Percentiles rank a stretch among this genome's conserved stretches.
Conservation (phyloP, 139 green algal species). For the Desmodesmus armatus region DNA sequence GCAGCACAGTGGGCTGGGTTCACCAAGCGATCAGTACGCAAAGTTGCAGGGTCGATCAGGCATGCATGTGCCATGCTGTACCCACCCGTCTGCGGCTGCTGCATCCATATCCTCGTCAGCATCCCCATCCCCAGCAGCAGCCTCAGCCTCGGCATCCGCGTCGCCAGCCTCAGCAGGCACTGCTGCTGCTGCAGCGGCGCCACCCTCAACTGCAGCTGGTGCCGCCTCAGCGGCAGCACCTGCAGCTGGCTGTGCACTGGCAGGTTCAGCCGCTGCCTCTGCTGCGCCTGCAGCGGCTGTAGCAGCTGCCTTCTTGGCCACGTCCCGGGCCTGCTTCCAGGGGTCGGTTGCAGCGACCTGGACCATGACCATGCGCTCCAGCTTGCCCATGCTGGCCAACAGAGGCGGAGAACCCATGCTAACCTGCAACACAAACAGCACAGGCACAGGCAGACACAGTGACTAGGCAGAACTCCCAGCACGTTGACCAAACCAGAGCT, state of each 20-base stretch:
- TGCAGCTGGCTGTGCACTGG: not conserved
- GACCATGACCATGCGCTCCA: constrained; percentile 76
- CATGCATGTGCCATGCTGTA: not conserved
- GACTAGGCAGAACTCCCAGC: not conserved
- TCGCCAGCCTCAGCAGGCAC: not conserved
- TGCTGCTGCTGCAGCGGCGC: not conserved
- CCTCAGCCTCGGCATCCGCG: not conserved
- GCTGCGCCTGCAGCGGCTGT: not conserved
- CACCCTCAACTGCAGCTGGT: not conserved
- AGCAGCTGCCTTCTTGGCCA: constrained; percentile 33
- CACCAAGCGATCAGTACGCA: not conserved
- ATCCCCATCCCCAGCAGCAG: not conserved
- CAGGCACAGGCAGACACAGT: not conserved
- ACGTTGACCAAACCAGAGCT: not conserved
- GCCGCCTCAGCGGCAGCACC: not conserved
- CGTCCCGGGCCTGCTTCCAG: constrained; percentile 57
- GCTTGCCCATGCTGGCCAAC: constrained; percentile 68
- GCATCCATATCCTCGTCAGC: constrained; percentile 35
- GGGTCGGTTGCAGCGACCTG: constrained; percentile 74
- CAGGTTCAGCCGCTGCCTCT: not conserved
- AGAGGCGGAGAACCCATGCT: constrained; percentile 57
- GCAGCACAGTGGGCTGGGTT: too few relatives aligned
- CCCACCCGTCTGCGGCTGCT: not conserved
- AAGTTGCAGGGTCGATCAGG: not conserved
- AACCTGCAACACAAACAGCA: constrained; percentile 27